Percentiles rank a stretch among this genome's conserved stretches.
These are phyloP conservation scores for Conidiobolus incongruus DNA, from an alignment of 371 early-diverging fungal species.

Conservation along the genomic window DNA sequence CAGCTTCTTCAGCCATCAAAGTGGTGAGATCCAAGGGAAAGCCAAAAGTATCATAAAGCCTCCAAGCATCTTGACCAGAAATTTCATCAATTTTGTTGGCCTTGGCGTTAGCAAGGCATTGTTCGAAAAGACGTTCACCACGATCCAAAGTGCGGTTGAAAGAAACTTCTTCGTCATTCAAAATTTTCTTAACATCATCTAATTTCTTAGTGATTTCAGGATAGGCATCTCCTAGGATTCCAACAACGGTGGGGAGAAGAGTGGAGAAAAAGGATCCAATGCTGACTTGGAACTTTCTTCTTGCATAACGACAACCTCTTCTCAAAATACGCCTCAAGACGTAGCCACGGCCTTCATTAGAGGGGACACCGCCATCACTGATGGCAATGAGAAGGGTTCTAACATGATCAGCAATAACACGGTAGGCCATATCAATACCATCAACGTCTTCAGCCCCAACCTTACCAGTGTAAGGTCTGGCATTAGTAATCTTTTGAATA, in stretches of 20 bases:
- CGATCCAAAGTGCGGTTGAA: conserved; percentile 97
- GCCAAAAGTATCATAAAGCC: conserved; percentile 98
- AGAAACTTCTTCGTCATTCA: conserved; percentile 89
- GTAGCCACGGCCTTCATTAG: conserved; percentile 98
- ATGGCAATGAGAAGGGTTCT: conserved; percentile 97
- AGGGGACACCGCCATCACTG: conserved; percentile 88
- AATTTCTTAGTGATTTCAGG: conserved; percentile 60
- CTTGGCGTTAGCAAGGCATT: conserved; percentile 46
- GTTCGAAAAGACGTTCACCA: conserved; percentile 88
- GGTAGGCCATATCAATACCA: conserved; percentile 95
- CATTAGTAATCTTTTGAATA: conserved; percentile 73
- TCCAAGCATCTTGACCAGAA: conserved; percentile 87
- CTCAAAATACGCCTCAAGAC: conserved; percentile 96
- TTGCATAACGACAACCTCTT: conserved; percentile 89
- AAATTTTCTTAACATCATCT: conserved; percentile 68
- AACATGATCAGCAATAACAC: conserved; percentile 98
- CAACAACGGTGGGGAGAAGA: conserved; percentile 68
- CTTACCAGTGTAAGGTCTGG: conserved; percentile 59
- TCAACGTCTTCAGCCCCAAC: conserved; percentile 81
- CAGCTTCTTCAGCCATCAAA: conserved; percentile 94
- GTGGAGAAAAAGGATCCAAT: conserved; percentile 82
- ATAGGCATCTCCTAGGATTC: conserved; percentile 67
- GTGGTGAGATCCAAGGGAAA: conserved; percentile 98
- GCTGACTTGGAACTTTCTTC: conserved; percentile 76
- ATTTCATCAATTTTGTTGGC: conserved; percentile 29